Base-by-base conservation (phyloP, 345 rosid species). In the Psidium guajava region DNA sequence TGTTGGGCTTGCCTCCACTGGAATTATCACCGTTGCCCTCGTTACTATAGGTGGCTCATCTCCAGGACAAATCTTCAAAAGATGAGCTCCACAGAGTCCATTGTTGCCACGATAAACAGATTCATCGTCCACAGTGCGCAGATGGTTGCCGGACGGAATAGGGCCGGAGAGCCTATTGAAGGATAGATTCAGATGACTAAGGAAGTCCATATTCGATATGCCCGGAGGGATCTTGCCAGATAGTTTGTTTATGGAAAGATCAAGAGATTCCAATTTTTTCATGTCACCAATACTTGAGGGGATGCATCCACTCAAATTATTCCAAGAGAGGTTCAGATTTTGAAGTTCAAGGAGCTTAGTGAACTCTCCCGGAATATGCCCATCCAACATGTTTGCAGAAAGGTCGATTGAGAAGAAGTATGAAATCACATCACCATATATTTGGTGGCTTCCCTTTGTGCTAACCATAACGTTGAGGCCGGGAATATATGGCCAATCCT, bases 341-440 rank as follows among this genome's bases (percentile, higher is more conserved):
- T 0, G 0, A 51, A 74, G 52, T 40, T 0, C 16, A 8, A 6
- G 0, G 11, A 84, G 69, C 51, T 36, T 36, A 20, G 32, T 84
- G 18, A 84, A 54, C 59, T 77, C 53, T 53, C 40, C 0, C 22
- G 54, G 50, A 21, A 84, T 73, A 1, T 52, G 61, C 21, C 86
- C 83, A 75, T 6, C 49, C 28, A 84, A 84, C 52, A 32, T 84
- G 40, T 84, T 84, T 57, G 32, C 21, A 2, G 86, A 84, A 24
- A 84, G 86, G 49, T 84, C 86, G 0, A 83, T n/a, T 2, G 85
- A 44, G 36, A 0, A 0, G 53, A 58, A 53, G 36, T 47, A 47
- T 6, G 0, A 0, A 47, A 59, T 25, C 4, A 5, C 6, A 25
- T 0, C 5, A 0, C 20, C 36, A 36, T 5, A 83, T 8, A 40